These are phyloP conservation scores for Podospora conica DNA, from an alignment of 495 filamentous ascomycete species.

Conservation along the genomic window DNA sequence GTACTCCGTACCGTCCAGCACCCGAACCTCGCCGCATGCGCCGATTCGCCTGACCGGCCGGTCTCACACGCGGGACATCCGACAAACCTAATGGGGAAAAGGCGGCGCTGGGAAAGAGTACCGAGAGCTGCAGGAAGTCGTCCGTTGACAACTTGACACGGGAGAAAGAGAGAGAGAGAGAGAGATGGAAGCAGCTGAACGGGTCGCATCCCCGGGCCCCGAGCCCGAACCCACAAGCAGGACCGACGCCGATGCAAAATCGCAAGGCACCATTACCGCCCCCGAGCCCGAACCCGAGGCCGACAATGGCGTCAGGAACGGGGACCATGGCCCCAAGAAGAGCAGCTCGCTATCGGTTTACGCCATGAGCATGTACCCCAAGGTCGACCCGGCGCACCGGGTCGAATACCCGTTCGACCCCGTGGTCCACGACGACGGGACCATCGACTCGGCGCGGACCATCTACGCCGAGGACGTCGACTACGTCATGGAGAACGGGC, in stretches of 20 bases:
- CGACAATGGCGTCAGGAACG: slow-evolving; percentile 4
- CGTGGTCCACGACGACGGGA: slow-evolving; percentile 34
- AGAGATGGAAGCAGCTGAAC: background rate
- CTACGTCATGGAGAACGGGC: slow-evolving; percentile 55
- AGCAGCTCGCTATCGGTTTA: slow-evolving; percentile 16
- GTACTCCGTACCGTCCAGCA: too few relatives aligned
- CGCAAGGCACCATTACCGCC: background rate
- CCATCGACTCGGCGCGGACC: slow-evolving; percentile 54
- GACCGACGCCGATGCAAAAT: background rate
- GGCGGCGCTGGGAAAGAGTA: slow-evolving; percentile 9
- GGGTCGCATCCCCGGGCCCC: background rate
- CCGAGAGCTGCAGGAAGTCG: slow-evolving; percentile 10
- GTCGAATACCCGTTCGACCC: slow-evolving; percentile 23
- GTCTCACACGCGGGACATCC: background rate
- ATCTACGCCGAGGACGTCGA: slow-evolving; percentile 51
- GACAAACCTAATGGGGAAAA: slow-evolving; percentile 20
- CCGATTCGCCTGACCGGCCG: background rate
- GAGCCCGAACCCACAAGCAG: background rate
- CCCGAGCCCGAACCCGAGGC: background rate
- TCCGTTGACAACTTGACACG: too few relatives aligned
- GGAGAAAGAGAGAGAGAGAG: slow-evolving; percentile 5
- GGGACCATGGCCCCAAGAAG: slow-evolving; percentile 9
- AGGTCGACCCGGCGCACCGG: slow-evolving; percentile 21
- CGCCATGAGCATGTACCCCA: slow-evolving; percentile 31
- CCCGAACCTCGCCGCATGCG: background rate